These are phyloP conservation scores for Dothistroma septosporum DNA, from an alignment of 2,329 filamentous ascomycete genomes.

Conservation along the genomic window DNA sequence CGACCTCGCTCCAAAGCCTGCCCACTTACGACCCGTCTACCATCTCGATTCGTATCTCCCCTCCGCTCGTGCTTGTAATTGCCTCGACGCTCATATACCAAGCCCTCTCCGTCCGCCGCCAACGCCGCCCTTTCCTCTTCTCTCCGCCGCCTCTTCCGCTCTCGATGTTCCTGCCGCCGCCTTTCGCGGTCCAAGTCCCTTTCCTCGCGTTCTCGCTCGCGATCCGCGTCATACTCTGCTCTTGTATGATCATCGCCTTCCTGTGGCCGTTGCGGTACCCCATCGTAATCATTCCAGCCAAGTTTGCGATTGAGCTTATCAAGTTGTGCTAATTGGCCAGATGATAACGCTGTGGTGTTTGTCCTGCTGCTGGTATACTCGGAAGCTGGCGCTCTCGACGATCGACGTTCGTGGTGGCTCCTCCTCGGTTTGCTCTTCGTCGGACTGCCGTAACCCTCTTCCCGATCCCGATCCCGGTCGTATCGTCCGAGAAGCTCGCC, in stretches of 20 bases:
- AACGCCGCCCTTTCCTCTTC: slow-evolving; percentile 38
- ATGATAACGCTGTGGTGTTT: slow-evolving; percentile 42
- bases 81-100: slow-evolving; percentile 25
- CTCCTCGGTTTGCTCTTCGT: slow-evolving; percentile 12
- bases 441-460: slow-evolving; percentile 7
- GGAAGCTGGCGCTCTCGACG: slow-evolving; percentile 16
- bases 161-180: slow-evolving; percentile 28
- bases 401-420: slow-evolving; percentile 12
- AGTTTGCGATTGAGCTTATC: slow-evolving; percentile 59
- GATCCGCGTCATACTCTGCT: slow-evolving; percentile 31
- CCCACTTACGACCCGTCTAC: slow-evolving; percentile 44
- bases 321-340: slow-evolving; percentile 62
- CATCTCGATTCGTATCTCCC: slow-evolving; percentile 29
- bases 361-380: slow-evolving; percentile 26
- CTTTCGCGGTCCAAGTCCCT: slow-evolving; percentile 27
- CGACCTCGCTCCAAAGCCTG: slow-evolving; percentile 40
- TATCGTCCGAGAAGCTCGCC: slow-evolving; percentile 28
- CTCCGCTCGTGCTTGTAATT: slow-evolving; percentile 27
- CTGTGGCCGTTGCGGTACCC: slow-evolving; percentile 45
- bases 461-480: slow-evolving; percentile 13
- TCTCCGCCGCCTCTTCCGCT: slow-evolving; percentile 42
- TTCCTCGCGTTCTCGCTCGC: slow-evolving; percentile 38
- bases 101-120: slow-evolving; percentile 29
- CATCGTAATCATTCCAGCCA: slow-evolving; percentile 41
- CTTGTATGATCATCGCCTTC: slow-evolving; percentile 32